Conservation (phyloP, 805 yeast genomes). For the Candida alai region DNA sequence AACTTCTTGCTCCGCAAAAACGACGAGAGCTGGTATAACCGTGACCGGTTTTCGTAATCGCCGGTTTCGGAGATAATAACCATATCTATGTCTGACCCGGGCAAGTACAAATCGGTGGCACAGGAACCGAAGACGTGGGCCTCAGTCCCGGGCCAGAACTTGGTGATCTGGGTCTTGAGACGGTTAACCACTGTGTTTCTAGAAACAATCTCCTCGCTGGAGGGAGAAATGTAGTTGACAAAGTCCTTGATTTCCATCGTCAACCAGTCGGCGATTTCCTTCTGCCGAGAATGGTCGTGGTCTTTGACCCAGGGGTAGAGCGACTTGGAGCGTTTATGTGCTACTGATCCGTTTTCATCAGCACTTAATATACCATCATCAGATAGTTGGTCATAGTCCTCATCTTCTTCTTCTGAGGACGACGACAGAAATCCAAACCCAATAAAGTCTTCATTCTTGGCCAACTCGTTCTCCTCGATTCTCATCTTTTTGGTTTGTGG, state of each 20-base stretch:
- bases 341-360: conserved; percentile 22
- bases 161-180: conserved; percentile 48
- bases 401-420: conserved; percentile 23
- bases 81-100: conserved; percentile 95
- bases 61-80: conserved; percentile 67
- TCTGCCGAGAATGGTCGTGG: conserved; percentile 72
- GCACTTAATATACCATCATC: conserved; percentile 34
- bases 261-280: conserved; percentile 82
- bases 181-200: conserved; percentile 64
- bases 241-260: conserved; percentile 83
- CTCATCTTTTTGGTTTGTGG: conserved; percentile 5
- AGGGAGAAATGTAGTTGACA: conserved; percentile 81
- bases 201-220: conserved; percentile 61
- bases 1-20: conserved; percentile 56
- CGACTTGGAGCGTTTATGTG: conserved; percentile 19
- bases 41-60: conserved; percentile 57
- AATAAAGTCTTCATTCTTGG: conserved; percentile 50
- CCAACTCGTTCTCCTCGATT: conserved; percentile 28
- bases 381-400: conserved; percentile 13
- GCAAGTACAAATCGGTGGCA: conserved; percentile 89
- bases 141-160: conserved; percentile 75
- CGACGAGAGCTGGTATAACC: conserved; percentile 69
- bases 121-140: conserved; percentile 89
- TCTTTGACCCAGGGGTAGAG: conserved; percentile 73
- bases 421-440: conserved; percentile 51